Evolutionary conservation across 129 eudicot species (phyloP).

Genomic region (Chrysanthemum makinoi): DNA sequence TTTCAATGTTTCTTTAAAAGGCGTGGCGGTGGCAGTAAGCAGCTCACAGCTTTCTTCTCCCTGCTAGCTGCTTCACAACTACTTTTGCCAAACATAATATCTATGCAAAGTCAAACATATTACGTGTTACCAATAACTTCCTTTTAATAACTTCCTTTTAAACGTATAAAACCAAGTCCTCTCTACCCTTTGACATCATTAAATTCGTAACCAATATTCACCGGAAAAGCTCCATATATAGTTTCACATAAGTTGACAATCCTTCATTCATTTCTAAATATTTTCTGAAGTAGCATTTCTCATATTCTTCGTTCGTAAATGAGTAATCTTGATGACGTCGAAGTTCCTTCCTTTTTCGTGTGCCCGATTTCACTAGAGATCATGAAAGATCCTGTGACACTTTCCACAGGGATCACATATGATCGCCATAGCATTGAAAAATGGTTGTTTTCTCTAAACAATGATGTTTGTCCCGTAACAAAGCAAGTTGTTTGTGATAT

Average conservation of each 20-base stretch:
- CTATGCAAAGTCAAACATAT: constrained; percentile 24
- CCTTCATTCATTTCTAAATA: not conserved
- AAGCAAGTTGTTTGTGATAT: constrained; percentile 43
- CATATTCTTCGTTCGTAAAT: constrained; percentile 9
- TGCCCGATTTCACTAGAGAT: constrained; percentile 65
- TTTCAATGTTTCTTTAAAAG: too few species aligned
- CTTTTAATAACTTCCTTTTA: not conserved
- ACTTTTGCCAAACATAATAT: too few species aligned
- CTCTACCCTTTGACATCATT: not conserved
- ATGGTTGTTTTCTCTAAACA: constrained; percentile 47
- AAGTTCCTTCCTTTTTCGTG: constrained; percentile 50
- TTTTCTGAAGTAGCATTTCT: not conserved
- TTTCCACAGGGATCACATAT: constrained; percentile 62
- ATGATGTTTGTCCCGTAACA: constrained; percentile 48
- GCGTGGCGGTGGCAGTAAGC: too few species aligned
- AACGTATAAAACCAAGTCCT: constrained; percentile 15
- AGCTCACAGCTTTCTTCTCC: too few species aligned
- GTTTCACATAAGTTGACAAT: constrained; percentile 1
- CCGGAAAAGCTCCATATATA: constrained; percentile 9
- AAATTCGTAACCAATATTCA: constrained; percentile 5
- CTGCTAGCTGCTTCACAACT: too few species aligned
- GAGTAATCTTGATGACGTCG: constrained; percentile 29
- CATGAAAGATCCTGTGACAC: constrained; percentile 70
- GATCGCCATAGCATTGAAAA: constrained; percentile 65
- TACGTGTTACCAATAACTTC: constrained; percentile 14